Evolutionary conservation across 768 basidiomycete genomes (phyloP), one percentile per base, ranked within the genome.

Genomic region (Boletellus emodensis): DNA sequence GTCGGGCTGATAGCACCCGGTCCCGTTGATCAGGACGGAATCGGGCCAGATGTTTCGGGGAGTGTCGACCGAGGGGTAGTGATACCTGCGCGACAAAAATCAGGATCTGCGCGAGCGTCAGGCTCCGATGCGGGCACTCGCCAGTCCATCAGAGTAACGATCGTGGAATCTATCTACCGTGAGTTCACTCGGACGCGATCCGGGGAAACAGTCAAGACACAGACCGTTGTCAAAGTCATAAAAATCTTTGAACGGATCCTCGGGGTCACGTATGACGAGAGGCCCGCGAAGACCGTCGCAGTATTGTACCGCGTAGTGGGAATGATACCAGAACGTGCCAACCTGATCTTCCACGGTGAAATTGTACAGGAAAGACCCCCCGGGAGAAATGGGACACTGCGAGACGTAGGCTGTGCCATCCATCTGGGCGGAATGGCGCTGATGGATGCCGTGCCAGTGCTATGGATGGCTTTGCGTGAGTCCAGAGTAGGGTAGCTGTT

Each of bases 241-340:
- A 9, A 44, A 18, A 6, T n/a, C 10, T 6, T 33, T 41, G 40
- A 52, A 57, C 3, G 56, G 59, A 47, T 65, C 59, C 5, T 61
- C 35, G 13, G 61, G 67, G 46, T 76, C 74, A 36, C 73, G 73
- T n/a, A 78, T 61, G 11, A 79, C 71, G 34, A 79, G 28, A 14
- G 72, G 62, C 2, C 77, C 78, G 37, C 79, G 60, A 7, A 81
- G 66, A 1, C 78, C 78, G 49, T 81, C 79, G 34, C 59, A 60
- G 8, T 58, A 53, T 40, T 60, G 61, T 26, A 54, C 44, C 1
- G 37, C 49, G 18, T 53, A 59, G 35, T 61, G 60, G 15, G 60
- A 60, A 42, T 64, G 60, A 46, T 61, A 62, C 74, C 75, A 76
- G 45, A 63, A 75, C 1, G 72, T 74, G 7, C 75, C 75, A 2